Conservation (phyloP, 257 asterid genomes). For the Thymus mandschuricus region DNA sequence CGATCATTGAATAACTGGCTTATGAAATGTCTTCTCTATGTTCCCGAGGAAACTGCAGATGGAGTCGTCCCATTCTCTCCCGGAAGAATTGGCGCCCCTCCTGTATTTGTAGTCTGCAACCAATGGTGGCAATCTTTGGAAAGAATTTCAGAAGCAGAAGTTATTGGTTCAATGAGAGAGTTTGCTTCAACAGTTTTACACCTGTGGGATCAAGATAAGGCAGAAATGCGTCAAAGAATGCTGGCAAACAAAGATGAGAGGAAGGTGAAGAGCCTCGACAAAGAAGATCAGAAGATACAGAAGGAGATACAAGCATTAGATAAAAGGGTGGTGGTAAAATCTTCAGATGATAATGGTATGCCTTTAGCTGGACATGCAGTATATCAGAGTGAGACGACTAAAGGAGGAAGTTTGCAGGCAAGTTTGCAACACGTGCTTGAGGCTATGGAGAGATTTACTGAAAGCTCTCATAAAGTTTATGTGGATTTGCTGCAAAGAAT, state of each 20-base stretch:
- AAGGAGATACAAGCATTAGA: conserved; percentile 86
- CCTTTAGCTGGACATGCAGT: conserved; percentile 63
- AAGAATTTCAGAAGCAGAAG: conserved; percentile 81
- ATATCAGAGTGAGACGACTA: conserved; percentile 82
- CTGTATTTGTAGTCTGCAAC: conserved; percentile 72
- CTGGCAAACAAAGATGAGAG: conserved; percentile 71
- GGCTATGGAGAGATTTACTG: conserved; percentile 83
- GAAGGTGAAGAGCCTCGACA: conserved; percentile 77
- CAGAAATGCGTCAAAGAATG: conserved; percentile 73
- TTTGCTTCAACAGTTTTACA: conserved; percentile 70
- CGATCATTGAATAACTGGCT: conserved; percentile 85
- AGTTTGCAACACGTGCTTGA: conserved; percentile 78
- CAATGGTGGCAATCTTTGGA: conserved; percentile 91
- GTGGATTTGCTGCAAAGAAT: conserved; percentile 83
- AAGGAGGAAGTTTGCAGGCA: conserved; percentile 68
- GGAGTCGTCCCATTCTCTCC: conserved; percentile 93
- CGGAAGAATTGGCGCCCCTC: conserved; percentile 92
- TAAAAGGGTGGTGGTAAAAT: conserved; percentile 58
- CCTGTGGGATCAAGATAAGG: conserved; percentile 81
- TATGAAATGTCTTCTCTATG: conserved; percentile 84
- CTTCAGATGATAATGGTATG: conserved; percentile 51
- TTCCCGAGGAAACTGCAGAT: conserved; percentile 93
- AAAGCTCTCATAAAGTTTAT: conserved; percentile 63
- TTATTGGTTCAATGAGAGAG: conserved; percentile 72
- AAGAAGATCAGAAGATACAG: conserved; percentile 84